Conservation (phyloP, 1,284 basidiomycete species). For the Golubevia pallescens region DNA sequence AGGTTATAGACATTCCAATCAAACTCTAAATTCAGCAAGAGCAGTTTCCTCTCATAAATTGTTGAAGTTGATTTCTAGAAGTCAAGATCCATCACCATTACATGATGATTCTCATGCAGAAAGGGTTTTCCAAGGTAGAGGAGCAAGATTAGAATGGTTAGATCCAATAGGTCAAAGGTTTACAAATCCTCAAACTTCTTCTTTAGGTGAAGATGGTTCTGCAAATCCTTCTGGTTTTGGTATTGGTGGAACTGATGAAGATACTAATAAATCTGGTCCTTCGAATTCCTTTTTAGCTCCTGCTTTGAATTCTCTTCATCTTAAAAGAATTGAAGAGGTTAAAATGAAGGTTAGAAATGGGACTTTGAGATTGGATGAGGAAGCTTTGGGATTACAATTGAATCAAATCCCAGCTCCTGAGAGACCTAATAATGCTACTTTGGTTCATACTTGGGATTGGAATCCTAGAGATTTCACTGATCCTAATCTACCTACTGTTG, state of each 20-base stretch:
- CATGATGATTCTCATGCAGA: conserved; percentile 55
- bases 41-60: conserved; percentile 34
- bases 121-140: conserved; percentile 55
- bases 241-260: conserved; percentile 29
- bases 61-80: conserved; percentile 39
- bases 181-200: conserved; percentile 33
- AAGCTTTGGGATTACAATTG: conserved; percentile 30
- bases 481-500: conserved; percentile 14
- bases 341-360: conserved; percentile 31
- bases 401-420: background rate
- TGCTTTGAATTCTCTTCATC: background rate
- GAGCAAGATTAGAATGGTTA: conserved; percentile 43
- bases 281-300: background rate
- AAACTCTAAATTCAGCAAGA: conserved; percentile 37
- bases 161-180: conserved; percentile 31
- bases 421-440: conserved; percentile 18
- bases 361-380: conserved; percentile 22
- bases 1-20: conserved; percentile 38
- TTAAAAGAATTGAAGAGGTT: conserved; percentile 4
- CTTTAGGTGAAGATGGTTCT: conserved; percentile 35
- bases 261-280: background rate
- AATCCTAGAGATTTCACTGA: conserved; percentile 32
- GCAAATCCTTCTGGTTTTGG: conserved; percentile 33
- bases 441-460: conserved; percentile 53
- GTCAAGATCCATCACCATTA: conserved; percentile 42